Conservation (phyloP, 306 rosid genomes). For the Corylus avellana region DNA sequence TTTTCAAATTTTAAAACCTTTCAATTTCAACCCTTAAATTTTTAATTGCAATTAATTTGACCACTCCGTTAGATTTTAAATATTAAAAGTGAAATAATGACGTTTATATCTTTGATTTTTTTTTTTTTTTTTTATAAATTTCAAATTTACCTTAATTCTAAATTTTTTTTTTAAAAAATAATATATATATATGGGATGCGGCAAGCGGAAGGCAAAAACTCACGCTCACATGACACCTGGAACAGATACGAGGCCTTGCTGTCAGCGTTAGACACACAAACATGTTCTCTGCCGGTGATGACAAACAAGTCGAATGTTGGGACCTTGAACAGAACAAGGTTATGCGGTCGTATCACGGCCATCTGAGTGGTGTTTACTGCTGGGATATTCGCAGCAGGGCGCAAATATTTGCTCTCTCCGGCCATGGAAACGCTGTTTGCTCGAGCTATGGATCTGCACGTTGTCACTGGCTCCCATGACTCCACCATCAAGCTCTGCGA, state of each 20-base stretch:
- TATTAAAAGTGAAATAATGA: too few relatives aligned
- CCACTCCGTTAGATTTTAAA: too few relatives aligned
- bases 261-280: constrained; percentile 84
- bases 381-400: constrained; percentile 97
- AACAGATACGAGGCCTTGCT: constrained; percentile 96
- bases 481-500: constrained; percentile 97
- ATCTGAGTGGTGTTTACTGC: constrained; percentile 98
- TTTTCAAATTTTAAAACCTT: too few relatives aligned
- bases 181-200: constrained; percentile 72
- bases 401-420: constrained; percentile 87
- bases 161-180: too few relatives aligned
- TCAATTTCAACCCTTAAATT: too few relatives aligned
- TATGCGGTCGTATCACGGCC: constrained; percentile 96
- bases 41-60: too few relatives aligned
- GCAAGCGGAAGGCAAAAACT: constrained; percentile 84
- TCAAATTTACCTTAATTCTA: too few relatives aligned
- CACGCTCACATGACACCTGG: constrained; percentile 92
- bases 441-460: constrained; percentile 95
- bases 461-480: constrained; percentile 96
- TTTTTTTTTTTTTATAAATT: too few relatives aligned
- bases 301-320: constrained; percentile 99
- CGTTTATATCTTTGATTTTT: too few relatives aligned
- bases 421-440: constrained; percentile 96
- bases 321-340: constrained; percentile 99
- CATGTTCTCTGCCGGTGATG: constrained; percentile 99